Percentiles rank a stretch among this genome's conserved stretches.
phyloP scores from a whole-genome alignment of 2,329 filamentous ascomycete species.

The Eurotiales sp. region DNA sequence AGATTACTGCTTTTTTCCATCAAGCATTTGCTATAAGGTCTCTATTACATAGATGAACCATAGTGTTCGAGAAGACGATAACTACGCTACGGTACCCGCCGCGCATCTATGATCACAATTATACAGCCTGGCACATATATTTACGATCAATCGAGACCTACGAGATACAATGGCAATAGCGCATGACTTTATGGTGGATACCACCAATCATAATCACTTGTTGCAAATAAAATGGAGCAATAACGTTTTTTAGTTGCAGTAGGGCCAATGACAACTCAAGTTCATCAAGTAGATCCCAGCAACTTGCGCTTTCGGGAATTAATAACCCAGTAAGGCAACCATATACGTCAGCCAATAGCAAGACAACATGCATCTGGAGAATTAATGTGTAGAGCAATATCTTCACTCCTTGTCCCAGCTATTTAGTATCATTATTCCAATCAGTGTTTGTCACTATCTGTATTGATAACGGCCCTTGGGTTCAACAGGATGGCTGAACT shows the following conservation, averaged over 20 bases:
- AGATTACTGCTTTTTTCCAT: no score
- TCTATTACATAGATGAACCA: no score
- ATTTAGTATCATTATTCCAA: no score
- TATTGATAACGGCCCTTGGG: not conserved
- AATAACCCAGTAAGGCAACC: conserved; percentile 12
- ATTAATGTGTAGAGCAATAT: no score
- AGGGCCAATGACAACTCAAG: not conserved
- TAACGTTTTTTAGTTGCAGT: not conserved
- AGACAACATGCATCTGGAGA: not conserved
- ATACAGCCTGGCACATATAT: no score
- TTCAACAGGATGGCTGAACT: conserved; percentile 29
- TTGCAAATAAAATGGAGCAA: not conserved
- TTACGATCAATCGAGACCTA: no score
- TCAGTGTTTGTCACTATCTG: no score
- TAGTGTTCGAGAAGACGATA: no score
- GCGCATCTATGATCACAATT: no score
- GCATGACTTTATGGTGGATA: not conserved
- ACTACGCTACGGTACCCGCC: no score
- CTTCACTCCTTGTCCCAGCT: no score
- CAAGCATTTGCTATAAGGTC: no score
- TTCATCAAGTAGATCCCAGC: not conserved
- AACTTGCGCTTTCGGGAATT: conserved; percentile 3
- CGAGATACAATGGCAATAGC: not conserved
- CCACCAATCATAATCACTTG: not conserved
- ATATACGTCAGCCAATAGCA: conserved; percentile 10